Evolutionary conservation across 352 stramenopile genomes (phyloP).

Genomic region (Thraustochytrium sp.): DNA sequence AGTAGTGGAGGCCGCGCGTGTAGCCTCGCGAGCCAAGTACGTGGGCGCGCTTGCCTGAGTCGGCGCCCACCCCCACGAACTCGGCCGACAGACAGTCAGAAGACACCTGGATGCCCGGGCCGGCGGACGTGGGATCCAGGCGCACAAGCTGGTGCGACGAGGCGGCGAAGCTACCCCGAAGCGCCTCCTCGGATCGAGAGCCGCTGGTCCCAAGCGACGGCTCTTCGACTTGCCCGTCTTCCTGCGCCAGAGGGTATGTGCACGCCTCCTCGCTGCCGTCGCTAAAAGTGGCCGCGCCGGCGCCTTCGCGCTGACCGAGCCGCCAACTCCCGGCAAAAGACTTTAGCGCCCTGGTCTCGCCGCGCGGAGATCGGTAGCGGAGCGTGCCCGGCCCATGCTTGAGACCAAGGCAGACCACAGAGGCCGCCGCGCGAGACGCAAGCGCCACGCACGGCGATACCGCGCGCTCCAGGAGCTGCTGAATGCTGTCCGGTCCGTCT

Average conservation of each 20-base stretch:
- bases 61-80: background rate
- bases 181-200: too few relatives aligned
- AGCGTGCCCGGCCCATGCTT: background rate
- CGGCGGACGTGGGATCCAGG: background rate
- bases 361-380: background rate
- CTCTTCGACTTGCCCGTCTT: too few relatives aligned
- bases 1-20: constrained; percentile 57
- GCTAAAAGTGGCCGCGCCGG: too few relatives aligned
- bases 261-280: too few relatives aligned
- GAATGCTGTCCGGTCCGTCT: too few relatives aligned
- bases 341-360: too few relatives aligned
- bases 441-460: background rate
- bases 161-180: constrained; percentile 4
- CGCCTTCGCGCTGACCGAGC: too few relatives aligned
- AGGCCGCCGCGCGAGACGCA: background rate
- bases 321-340: too few relatives aligned
- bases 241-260: too few relatives aligned
- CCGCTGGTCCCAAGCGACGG: too few relatives aligned
- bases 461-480: background rate
- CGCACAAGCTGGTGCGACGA: background rate
- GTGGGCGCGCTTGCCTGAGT: background rate
- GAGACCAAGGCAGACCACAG: background rate
- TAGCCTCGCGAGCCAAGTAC: constrained; percentile 58
- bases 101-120: background rate
- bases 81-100: background rate